Evolutionary conservation across 176 grass and related monocot genomes (phyloP).

Genomic region (Aegilops umbellulata): DNA sequence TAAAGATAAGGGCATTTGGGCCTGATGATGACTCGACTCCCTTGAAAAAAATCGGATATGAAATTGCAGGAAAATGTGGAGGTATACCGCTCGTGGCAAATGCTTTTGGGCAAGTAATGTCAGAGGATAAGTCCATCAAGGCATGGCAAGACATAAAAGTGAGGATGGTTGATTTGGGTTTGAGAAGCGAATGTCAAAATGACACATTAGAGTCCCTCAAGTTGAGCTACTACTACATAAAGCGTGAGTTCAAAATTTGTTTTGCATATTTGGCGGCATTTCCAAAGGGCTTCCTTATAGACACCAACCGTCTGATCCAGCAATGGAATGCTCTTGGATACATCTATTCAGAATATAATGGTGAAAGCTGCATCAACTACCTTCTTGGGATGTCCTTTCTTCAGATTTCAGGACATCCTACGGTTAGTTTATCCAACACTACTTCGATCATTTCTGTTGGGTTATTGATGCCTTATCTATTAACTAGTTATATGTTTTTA

Average conservation of each 20-base stretch:
- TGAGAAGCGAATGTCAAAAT: not conserved
- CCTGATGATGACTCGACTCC: not conserved
- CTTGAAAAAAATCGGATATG: constrained; percentile 18
- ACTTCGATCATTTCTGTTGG: too few relatives aligned
- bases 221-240: constrained; percentile 46
- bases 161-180: not conserved
- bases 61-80: constrained; percentile 31
- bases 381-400: too few relatives aligned
- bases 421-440: too few relatives aligned
- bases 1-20: not conserved
- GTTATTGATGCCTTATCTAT: too few relatives aligned
- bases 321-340: constrained; percentile 45
- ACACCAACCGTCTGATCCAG: constrained; percentile 32
- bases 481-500: too few relatives aligned
- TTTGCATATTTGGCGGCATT: constrained; percentile 57
- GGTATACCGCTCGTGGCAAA: constrained; percentile 44
- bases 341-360: too few relatives aligned
- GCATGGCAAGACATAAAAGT: not conserved
- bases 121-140: not conserved
- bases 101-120: constrained; percentile 28
- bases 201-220: constrained; percentile 27
- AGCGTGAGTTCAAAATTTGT: constrained; percentile 35
- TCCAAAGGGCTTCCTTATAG: constrained; percentile 38
- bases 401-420: too few relatives aligned
- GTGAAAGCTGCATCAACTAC: too few relatives aligned